Evolutionary conservation across 176 grass and related monocot species (phyloP), one percentile per base, ranked within the genome.

Genomic region (Oryza meyeriana): DNA sequence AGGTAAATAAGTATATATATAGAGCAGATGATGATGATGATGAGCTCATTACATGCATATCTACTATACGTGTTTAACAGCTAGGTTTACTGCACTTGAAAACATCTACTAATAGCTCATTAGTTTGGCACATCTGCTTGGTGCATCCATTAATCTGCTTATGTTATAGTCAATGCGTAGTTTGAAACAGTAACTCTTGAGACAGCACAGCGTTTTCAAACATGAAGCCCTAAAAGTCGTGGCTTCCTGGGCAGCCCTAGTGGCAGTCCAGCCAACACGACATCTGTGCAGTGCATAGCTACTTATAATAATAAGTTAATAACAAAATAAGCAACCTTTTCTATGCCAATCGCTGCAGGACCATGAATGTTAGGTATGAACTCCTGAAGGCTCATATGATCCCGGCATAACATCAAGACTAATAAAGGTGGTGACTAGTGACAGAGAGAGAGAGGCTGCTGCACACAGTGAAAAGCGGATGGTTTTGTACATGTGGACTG

Each of bases 181-280:
- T 91, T 91, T 81, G 79, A 65, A 87, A 34, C 72, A 66, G 70
- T 69, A 90, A 90, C 14, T 44, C 77, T 34, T 18, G 41, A 61
- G 48, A 6, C 75, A 77, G 22, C n/a, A n/a, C n/a, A n/a, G 17
- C 73, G 39, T 30, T 79, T 65, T 84, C 16, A 80, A 84, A 75
- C 32, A 26, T 34, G 72, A 31, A 63, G 63, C 28, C 89, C 71
- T 84, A 14, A 39, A 87, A 87, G 89, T 87, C 85, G 25, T 30
- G 67, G 26, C 9, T 82, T 64, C 78, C 58, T 72, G 69, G 75
- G 61, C 61, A 61, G 64, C 41, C 41, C 41, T 44, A 44, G 41
- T 44, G 41, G 78, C 66, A 61, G 74, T 89, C 83, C 84, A 79
- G 48, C 48, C 80, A 67, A 90, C 64, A 28, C 57, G 78, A 89